These are phyloP conservation scores for Fraxinus angustifolia DNA, from an alignment of 305 asterid species.

Conservation along the genomic window DNA sequence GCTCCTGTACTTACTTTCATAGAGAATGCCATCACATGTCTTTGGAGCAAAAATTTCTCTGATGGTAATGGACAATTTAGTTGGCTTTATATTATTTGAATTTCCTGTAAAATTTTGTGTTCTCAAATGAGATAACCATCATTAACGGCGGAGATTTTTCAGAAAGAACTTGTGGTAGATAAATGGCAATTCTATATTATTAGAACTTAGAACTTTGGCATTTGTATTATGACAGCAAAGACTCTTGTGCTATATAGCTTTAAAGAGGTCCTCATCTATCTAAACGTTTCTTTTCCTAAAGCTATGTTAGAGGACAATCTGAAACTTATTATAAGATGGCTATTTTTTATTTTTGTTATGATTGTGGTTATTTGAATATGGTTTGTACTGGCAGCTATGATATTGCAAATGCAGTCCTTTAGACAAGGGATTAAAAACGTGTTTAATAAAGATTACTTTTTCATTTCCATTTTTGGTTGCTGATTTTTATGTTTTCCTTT, in stretches of 20 bases:
- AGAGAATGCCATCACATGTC: conserved; percentile 46
- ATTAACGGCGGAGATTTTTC: not conserved
- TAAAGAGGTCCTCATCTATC: not conserved
- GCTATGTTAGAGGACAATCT: not conserved
- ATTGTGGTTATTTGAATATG: not conserved
- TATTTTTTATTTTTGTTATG: not conserved
- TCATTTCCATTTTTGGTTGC: conserved; percentile 19
- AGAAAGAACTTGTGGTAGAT: not conserved
- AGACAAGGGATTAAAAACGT: not conserved
- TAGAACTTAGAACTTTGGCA: not conserved
- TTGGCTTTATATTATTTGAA: not conserved
- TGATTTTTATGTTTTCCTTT: not conserved
- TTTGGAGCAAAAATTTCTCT: conserved; percentile 56
- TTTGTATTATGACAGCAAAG: not conserved
- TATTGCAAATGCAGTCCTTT: not conserved
- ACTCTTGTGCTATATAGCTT: not conserved
- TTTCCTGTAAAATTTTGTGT: not conserved
- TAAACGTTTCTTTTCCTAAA: not conserved
- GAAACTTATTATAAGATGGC: not conserved
- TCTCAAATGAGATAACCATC: not conserved
- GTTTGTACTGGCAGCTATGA: not conserved
- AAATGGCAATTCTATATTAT: not conserved
- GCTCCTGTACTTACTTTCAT: conserved; percentile 56
- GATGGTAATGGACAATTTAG: conserved; percentile 46
- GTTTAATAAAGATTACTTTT: not conserved